Base-by-base conservation (phyloP, 83 land plant species). In the Picea abies region DNA sequence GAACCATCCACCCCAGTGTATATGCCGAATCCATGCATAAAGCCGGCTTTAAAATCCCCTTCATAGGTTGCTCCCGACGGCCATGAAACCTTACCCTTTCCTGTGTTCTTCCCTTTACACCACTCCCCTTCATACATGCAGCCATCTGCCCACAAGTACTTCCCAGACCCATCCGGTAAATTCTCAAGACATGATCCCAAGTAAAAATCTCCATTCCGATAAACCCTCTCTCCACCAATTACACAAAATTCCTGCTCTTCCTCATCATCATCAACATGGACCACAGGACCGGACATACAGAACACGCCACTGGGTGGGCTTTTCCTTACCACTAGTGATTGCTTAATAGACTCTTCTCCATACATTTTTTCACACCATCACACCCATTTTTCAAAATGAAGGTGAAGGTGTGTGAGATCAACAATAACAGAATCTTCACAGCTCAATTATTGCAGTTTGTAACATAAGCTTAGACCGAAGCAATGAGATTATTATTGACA, bases 111-210 rank as follows among this genome's bases (percentile, higher is more conserved):
- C 4, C 94, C 92, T 22, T 81, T 73, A 39, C 80, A 66, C 94
- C 94, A 92, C 80, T 92, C 91, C 86, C 94, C 94, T 71, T 90
- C 90, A 77, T 92, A 92, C 92, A 89, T 87, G 49, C 89, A 90
- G 63, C 94, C 92, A 76, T 92, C 90, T 19, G 76, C 76, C 94
- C 94, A 92, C 66, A 90, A 47, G 81, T 90, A 92, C 85, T 86
- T 92, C 56, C 94, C 94, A 60, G 81, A 82, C 68, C 94, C 94
- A 79, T 88, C 87, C 0, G 92, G 94, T 58, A 78, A 85, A 75
- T 73, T 67, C 9, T 83, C 83, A 25, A 68, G 20, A 62, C 85
- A 85, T 14, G 76, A 67, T 14, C 92, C 92, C 25, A 65, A 63
- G 78, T 90, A 90, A 26, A 85, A 63, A 70, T 90, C 92, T 25